A percentile compares a stretch with the other conserved stretches of the same genome.
These are phyloP conservation scores for Syzygium aromaticum DNA, from an alignment of 345 rosid species.

Conservation along the genomic window DNA sequence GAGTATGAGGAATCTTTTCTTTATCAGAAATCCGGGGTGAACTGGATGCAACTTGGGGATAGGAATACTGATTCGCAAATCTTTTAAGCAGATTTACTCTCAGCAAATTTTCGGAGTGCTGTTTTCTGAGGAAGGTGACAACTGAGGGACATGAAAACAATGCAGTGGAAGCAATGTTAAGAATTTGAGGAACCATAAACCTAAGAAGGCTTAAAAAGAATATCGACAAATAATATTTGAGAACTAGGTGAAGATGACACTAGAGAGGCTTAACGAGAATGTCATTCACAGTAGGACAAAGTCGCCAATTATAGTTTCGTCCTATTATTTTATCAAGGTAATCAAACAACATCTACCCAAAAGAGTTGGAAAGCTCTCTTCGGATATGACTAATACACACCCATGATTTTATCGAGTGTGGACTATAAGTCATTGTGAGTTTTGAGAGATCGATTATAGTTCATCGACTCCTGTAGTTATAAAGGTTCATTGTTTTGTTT, in stretches of 20 bases:
- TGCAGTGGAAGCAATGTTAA: not conserved
- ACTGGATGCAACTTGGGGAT: not conserved
- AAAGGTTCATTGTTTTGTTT: not conserved
- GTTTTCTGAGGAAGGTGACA: not conserved
- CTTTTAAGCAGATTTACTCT: not conserved
- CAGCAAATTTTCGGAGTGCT: not conserved
- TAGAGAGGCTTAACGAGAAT: not conserved
- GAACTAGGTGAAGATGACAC: not conserved
- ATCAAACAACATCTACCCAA: not conserved
- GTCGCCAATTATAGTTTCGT: not conserved
- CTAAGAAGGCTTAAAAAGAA: not conserved
- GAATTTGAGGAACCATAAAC: not conserved
- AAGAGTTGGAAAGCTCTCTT: not conserved
- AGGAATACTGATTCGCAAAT: not conserved
- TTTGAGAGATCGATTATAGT: not conserved
- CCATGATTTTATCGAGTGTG: not conserved
- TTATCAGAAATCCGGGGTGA: not conserved
- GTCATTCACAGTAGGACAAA: not conserved
- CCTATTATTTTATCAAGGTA: not conserved
- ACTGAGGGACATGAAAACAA: not conserved
- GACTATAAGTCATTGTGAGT: not conserved
- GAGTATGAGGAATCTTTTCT: not conserved
- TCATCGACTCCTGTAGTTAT: not conserved
- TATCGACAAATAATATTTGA: not conserved
- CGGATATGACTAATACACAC: not conserved